Evolutionary conservation across 805 yeast species (phyloP).

Genomic region (Torulaspora gathmanii): DNA sequence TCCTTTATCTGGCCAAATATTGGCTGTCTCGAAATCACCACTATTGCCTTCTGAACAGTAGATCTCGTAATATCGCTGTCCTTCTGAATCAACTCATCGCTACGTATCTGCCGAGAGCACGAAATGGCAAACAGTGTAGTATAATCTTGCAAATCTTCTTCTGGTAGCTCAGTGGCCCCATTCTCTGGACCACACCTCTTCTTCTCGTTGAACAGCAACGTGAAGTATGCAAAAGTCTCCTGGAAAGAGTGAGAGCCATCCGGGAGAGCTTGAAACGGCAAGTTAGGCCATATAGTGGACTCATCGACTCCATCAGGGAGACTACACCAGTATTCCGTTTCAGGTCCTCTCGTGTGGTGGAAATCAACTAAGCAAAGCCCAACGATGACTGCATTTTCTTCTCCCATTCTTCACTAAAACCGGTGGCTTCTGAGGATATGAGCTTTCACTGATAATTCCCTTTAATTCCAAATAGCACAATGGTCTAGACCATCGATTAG

Average conservation of each 20-base stretch:
- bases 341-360: constrained; percentile 92
- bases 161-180: constrained; percentile 39
- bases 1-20: constrained; percentile 84
- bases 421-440: no score
- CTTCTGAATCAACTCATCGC: constrained; percentile 52
- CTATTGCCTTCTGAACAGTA: constrained; percentile 86
- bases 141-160: constrained; percentile 36
- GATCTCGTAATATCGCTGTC: constrained; percentile 73
- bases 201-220: constrained; percentile 64
- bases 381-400: constrained; percentile 44
- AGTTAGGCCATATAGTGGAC: constrained; percentile 63
- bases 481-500: background rate
- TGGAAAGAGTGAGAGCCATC: constrained; percentile 94
- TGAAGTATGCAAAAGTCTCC: constrained; percentile 89
- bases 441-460: no score
- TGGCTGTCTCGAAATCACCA: constrained; percentile 80
- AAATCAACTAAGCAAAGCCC: constrained; percentile 90
- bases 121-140: constrained; percentile 91
- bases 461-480: no score
- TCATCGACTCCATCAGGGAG: constrained; percentile 36
- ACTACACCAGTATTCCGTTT: constrained; percentile 83
- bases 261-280: constrained; percentile 93
- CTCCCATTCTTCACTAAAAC: constrained; percentile 2
- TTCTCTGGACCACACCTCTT: constrained; percentile 32
- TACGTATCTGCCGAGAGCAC: constrained; percentile 78